A percentile compares a stretch with the other conserved stretches of the same genome.
These are phyloP conservation scores for Stipa capillata DNA, from an alignment of 176 grass and related monocot genomes.

Conservation along the genomic window DNA sequence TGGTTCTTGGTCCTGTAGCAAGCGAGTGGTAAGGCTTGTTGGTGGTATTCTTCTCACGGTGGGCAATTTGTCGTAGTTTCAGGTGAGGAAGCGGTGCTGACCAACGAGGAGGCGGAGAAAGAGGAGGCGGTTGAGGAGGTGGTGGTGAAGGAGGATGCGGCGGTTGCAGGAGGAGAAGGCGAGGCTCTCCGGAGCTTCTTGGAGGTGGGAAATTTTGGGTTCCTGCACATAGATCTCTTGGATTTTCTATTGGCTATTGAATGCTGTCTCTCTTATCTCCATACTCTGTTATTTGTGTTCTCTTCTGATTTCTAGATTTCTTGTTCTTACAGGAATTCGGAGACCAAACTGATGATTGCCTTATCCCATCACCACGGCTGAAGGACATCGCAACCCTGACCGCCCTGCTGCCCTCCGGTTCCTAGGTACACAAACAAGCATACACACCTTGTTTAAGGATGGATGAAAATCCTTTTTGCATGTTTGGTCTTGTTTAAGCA, in stretches of 20 bases:
- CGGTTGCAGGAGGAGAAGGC: neutral
- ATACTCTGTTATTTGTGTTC: neutral
- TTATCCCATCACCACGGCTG: conserved; percentile 31
- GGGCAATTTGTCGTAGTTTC: neutral
- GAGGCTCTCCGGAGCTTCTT: conserved; percentile 18
- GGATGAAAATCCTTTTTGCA: neutral
- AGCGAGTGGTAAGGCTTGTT: neutral
- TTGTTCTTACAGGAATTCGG: conserved; percentile 36
- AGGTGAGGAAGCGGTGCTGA: conserved; percentile 3
- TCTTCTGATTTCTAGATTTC: neutral
- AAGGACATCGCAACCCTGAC: conserved; percentile 42
- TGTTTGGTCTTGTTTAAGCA: no score
- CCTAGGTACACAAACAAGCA: conserved; percentile 32
- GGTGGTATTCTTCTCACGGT: neutral
- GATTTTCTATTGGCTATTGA: neutral
- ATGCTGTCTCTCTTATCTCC: neutral
- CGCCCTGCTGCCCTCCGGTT: conserved; percentile 30
- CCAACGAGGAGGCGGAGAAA: neutral
- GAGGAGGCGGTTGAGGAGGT: neutral
- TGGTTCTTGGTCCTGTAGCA: neutral
- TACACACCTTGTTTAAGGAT: neutral
- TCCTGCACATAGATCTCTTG: neutral
- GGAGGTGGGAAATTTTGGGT: neutral
- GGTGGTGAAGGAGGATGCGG: neutral
- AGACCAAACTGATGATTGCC: conserved; percentile 13